phyloP scores from a whole-genome alignment of 805 yeast species.

The Wickerhamiella spandovensis region DNA sequence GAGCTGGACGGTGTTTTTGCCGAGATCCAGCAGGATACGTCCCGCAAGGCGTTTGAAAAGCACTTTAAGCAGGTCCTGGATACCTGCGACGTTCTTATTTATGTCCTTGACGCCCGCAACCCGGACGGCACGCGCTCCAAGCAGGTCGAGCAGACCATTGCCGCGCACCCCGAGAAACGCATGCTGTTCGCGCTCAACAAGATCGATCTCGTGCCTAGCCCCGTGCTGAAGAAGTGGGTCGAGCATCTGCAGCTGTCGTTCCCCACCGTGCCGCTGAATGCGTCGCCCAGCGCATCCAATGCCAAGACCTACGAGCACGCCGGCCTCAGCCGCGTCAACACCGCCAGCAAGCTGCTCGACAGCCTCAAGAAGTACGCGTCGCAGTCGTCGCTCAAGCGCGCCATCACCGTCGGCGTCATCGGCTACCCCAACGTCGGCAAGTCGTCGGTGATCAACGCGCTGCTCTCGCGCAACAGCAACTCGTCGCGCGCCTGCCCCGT shows the following conservation, averaged over 20 bases:
- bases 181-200: constrained; percentile 78
- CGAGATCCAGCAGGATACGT: constrained; percentile 29
- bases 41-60: constrained; percentile 76
- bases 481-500: constrained; percentile 75
- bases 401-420: constrained; percentile 85
- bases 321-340: constrained; percentile 52
- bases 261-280: constrained; percentile 85
- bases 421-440: constrained; percentile 98
- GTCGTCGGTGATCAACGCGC: constrained; percentile 83
- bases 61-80: constrained; percentile 88
- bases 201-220: constrained; percentile 83
- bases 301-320: constrained; percentile 54
- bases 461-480: constrained; percentile 48
- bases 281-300: constrained; percentile 55
- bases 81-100: constrained; percentile 77
- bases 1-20: constrained; percentile 30
- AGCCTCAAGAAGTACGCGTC: constrained; percentile 77
- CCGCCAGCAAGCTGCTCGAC: constrained; percentile 62
- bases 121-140: constrained; percentile 90
- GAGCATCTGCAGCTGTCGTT: constrained; percentile 63
- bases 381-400: constrained; percentile 72
- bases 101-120: constrained; percentile 95
- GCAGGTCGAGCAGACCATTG: constrained; percentile 79
- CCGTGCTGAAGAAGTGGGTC: constrained; percentile 74
- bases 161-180: constrained; percentile 69